Percentiles rank a stretch among this genome's conserved stretches.
phyloP scores from a whole-genome alignment of 2,329 filamentous ascomycete genomes.

The Rutstroemia sp. region DNA sequence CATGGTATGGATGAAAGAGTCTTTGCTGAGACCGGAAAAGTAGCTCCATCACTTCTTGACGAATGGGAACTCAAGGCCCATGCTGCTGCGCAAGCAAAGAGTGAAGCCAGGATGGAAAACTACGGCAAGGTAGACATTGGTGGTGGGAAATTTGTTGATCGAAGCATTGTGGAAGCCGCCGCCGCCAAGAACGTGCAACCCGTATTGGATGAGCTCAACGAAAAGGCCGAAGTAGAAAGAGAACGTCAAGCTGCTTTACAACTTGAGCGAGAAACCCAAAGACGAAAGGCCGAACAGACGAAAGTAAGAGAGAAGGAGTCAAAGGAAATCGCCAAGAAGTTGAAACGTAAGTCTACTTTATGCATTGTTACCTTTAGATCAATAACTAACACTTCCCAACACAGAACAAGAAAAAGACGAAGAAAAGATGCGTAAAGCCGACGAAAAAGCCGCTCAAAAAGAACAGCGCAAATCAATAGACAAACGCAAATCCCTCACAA shows the following conservation, averaged over 20 bases:
- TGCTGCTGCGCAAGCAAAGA: slow-evolving; percentile 58
- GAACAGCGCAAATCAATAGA: slow-evolving; percentile 42
- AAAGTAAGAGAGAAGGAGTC: slow-evolving; percentile 49
- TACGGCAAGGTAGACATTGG: slow-evolving; percentile 63
- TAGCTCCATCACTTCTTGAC: slow-evolving; percentile 58
- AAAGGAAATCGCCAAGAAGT: slow-evolving; percentile 44
- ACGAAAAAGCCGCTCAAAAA: slow-evolving; percentile 44
- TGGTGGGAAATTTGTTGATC: slow-evolving; percentile 71
- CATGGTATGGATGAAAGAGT: slow-evolving; percentile 77
- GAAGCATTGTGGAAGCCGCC: slow-evolving; percentile 70
- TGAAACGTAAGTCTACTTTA: slow-evolving; percentile 47
- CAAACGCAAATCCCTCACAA: slow-evolving; percentile 33
- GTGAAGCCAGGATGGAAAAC: slow-evolving; percentile 50
- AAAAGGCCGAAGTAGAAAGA: slow-evolving; percentile 65
- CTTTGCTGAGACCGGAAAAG: slow-evolving; percentile 67
- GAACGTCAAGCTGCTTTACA: slow-evolving; percentile 57
- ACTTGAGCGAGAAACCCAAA: slow-evolving; percentile 56
- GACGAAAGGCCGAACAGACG: slow-evolving; percentile 50
- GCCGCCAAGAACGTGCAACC: slow-evolving; percentile 73
- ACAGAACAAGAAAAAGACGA: slow-evolving; percentile 34
- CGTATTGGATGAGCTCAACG: slow-evolving; percentile 75
- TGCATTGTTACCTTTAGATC: background rate
- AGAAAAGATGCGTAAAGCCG: slow-evolving; percentile 43
- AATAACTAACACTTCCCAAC: background rate
- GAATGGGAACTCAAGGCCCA: slow-evolving; percentile 77